Conservation (phyloP, 2,329 filamentous ascomycete species). For the Cladosporium halotolerans region DNA sequence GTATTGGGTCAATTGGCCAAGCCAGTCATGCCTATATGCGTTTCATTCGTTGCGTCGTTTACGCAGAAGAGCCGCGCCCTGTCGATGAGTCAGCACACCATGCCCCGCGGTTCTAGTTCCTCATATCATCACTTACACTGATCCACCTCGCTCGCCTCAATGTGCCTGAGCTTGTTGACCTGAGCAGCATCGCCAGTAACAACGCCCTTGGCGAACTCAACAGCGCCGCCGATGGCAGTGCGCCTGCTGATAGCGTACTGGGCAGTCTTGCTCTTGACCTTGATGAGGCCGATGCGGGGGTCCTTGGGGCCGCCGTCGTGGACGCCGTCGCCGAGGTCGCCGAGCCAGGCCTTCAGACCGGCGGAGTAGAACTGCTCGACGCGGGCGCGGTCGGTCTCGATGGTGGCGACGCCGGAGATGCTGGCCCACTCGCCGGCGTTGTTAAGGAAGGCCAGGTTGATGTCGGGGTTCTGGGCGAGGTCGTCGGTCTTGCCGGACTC, state of each 20-base stretch:
- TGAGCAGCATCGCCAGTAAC: conserved; percentile 64
- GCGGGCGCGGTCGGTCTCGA: conserved; percentile 62
- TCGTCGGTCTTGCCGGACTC: conserved; percentile 85
- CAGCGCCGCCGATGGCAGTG: conserved; percentile 56
- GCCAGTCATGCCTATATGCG: not conserved
- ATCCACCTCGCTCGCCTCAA: conserved; percentile 59
- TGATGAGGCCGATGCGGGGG: conserved; percentile 75
- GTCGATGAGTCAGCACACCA: not conserved
- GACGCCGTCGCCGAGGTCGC: conserved; percentile 73
- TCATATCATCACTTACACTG: conserved; percentile 42
- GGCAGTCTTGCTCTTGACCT: conserved; percentile 51
- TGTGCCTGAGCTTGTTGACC: conserved; percentile 70
- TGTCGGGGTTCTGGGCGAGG: conserved; percentile 61
- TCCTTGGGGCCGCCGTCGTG: conserved; percentile 79
- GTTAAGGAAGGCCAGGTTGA: conserved; percentile 73
- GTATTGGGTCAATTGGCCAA: not conserved
- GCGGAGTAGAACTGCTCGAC: conserved; percentile 72
- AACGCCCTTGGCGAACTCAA: conserved; percentile 69
- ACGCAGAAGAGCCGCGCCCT: not conserved
- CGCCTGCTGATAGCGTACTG: conserved; percentile 38
- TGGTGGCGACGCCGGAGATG: conserved; percentile 63
- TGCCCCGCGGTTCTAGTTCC: too few species aligned
- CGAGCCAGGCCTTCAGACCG: conserved; percentile 74
- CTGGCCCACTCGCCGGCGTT: conserved; percentile 77
- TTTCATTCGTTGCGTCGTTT: not conserved